Base-by-base conservation (phyloP, 129 eudicot species). In the Arctium minus region DNA sequence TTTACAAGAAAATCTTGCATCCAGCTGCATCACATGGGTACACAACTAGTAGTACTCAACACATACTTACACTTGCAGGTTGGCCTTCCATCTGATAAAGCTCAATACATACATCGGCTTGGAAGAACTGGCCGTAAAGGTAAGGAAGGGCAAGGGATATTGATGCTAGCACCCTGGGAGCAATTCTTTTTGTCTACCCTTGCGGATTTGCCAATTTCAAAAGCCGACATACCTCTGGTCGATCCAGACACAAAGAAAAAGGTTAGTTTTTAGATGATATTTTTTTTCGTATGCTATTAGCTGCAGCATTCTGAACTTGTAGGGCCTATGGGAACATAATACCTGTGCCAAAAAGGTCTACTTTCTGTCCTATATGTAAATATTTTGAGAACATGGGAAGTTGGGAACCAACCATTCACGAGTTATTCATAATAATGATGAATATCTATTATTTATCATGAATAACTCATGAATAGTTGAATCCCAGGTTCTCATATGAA, bases 71-170 rank as follows among this genome's bases (percentile, higher is more conserved):
- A 68, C 77, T 62, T 86, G 92, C 84, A 93, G 97, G 83, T 93
- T 69, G 97, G 97, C 42, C 74, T 93, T 83, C 97, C 97, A 4
- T 38, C 97, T 60, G 97, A 89, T 88, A 93, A 88, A 77, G 91
- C 88, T 78, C 97, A 93, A 85, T 93, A 93, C 79, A 91, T 93
- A 78, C 97, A 93, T 82, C 91, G 97, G 36, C 92, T 93, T 72
- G 97, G 97, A 81, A 86, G 97, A 88, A 93, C 97, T 3, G 97
- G 97, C 9, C 91, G 97, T 13, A 93, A 91, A 88, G 97, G 97
- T 40, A 93, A 91, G 79, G 96, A 89, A 91, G 97, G 97, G 65
- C 86, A 85, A 81, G 97, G 97, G 60, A 88, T 93, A 81, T 78
- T 93, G 75, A 27, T 93, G 80, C 78, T 93, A 81, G 97, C 97